Percentiles rank a stretch among this genome's conserved stretches.
Evolutionary conservation across 352 stramenopile genomes (phyloP).

Genomic region (Globisporangium yorkense): DNA sequence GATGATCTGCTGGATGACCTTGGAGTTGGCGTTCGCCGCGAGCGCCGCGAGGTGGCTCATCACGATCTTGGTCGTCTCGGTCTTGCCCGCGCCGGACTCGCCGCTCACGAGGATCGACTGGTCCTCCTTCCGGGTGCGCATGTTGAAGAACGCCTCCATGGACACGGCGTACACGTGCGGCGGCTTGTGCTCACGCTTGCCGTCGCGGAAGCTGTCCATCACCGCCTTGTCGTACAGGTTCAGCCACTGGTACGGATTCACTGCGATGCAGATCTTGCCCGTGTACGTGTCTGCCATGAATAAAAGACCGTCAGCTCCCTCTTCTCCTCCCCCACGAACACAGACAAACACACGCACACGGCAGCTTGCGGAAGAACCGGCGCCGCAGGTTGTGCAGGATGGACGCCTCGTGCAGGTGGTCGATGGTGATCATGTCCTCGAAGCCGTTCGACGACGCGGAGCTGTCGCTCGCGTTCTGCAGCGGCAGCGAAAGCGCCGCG

Average conservation of each 20-base stretch:
- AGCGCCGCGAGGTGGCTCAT: constrained; percentile 80
- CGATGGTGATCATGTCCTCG: constrained; percentile 87
- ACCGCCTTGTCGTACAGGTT: constrained; percentile 69
- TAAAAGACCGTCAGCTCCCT: background rate
- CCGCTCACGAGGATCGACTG: constrained; percentile 85
- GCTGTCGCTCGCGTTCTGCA: constrained; percentile 64
- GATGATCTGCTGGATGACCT: constrained; percentile 94
- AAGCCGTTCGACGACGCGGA: constrained; percentile 39
- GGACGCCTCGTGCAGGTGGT: constrained; percentile 80
- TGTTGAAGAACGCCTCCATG: constrained; percentile 84
- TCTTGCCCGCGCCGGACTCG: constrained; percentile 89
- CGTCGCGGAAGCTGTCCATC: constrained; percentile 75
- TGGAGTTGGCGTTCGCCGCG: constrained; percentile 71
- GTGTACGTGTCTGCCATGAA: constrained; percentile 67
- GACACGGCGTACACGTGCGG: constrained; percentile 85
- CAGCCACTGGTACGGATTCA: constrained; percentile 87
- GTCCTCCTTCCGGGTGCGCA: constrained; percentile 65
- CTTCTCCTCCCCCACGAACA: background rate
- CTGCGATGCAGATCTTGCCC: constrained; percentile 83
- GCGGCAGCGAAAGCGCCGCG: constrained; percentile 33
- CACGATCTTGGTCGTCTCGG: constrained; percentile 91
- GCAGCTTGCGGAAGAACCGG: constrained; percentile 71
- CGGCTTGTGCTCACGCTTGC: constrained; percentile 60
- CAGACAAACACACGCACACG: constrained; percentile 38
- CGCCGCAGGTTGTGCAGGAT: constrained; percentile 82